Evolutionary conservation across 2,329 filamentous ascomycete genomes (phyloP).

Genomic region (Epicoccum nigrum): DNA sequence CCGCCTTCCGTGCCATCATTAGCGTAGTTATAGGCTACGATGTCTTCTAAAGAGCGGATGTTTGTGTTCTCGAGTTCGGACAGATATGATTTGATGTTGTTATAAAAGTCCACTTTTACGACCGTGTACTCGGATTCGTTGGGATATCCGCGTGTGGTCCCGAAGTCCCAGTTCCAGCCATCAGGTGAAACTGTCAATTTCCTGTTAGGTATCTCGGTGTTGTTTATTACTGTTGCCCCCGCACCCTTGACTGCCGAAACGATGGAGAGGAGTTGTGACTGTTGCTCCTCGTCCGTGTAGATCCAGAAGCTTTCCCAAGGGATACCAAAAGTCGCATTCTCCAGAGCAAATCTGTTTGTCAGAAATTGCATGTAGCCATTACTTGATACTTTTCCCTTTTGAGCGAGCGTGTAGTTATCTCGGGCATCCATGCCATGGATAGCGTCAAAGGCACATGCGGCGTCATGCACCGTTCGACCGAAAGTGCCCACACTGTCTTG

Average conservation of each 20-base stretch:
- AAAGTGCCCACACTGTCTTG: constrained; percentile 74
- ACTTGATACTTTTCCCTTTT: constrained; percentile 60
- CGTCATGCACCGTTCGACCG: constrained; percentile 72
- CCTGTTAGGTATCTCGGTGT: constrained; percentile 70
- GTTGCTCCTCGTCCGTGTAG: constrained; percentile 63
- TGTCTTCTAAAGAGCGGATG: constrained; percentile 34
- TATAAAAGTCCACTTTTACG: constrained; percentile 73
- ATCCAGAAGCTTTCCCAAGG: constrained; percentile 77
- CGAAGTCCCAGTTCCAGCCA: constrained; percentile 79
- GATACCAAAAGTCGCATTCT: constrained; percentile 70
- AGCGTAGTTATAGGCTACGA: constrained; percentile 51
- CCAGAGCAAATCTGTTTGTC: constrained; percentile 59
- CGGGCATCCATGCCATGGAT: constrained; percentile 68
- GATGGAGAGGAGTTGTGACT: constrained; percentile 56
- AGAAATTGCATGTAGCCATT: constrained; percentile 66
- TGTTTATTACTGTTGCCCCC: constrained; percentile 72
- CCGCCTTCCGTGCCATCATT: constrained; percentile 73
- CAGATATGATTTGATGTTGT: constrained; percentile 69
- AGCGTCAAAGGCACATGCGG: constrained; percentile 67
- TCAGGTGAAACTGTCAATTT: constrained; percentile 66
- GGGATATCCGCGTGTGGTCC: constrained; percentile 64
- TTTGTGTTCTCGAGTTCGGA: constrained; percentile 62
- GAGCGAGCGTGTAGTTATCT: constrained; percentile 70
- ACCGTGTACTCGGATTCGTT: constrained; percentile 78
- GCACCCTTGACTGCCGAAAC: constrained; percentile 62